Evolutionary conservation across 2,329 filamentous ascomycete species (phyloP).

Genomic region (Pyrenophora seminiperda): DNA sequence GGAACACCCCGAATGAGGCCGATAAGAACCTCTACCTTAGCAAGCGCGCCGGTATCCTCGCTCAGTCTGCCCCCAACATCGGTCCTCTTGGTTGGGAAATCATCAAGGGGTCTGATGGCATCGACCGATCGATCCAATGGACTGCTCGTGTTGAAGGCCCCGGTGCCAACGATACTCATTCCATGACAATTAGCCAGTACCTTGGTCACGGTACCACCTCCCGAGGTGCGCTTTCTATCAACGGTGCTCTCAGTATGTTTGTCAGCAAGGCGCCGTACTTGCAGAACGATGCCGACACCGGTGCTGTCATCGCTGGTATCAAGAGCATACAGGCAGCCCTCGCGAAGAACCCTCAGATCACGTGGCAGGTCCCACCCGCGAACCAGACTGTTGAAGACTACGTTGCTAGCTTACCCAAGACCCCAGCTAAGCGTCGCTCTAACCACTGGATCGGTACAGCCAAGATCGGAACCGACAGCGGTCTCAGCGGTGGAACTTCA

Average conservation of each 20-base stretch:
- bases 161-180: constrained; percentile 47
- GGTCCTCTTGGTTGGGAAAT: constrained; percentile 67
- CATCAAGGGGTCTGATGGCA: constrained; percentile 61
- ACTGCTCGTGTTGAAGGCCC: constrained; percentile 67
- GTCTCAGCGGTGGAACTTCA: constrained; percentile 49
- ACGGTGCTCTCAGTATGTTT: constrained; percentile 60
- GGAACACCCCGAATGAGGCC: constrained; percentile 49
- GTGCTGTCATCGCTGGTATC: constrained; percentile 68
- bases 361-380: constrained; percentile 59
- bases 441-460: constrained; percentile 62
- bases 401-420: constrained; percentile 54
- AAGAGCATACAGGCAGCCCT: constrained; percentile 64
- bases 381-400: constrained; percentile 61
- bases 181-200: constrained; percentile 58
- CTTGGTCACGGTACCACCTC: constrained; percentile 68
- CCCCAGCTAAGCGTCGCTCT: constrained; percentile 47
- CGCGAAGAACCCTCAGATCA: constrained; percentile 59
- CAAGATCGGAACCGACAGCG: constrained; percentile 58
- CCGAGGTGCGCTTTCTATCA: constrained; percentile 66
- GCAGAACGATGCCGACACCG: constrained; percentile 61
- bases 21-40: constrained; percentile 52
- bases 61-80: constrained; percentile 69
- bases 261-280: constrained; percentile 67
- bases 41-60: constrained; percentile 63
- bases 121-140: constrained; percentile 68